Conservation (phyloP, 2,329 filamentous ascomycete genomes). For the Hypoxylon rubiginosum region DNA sequence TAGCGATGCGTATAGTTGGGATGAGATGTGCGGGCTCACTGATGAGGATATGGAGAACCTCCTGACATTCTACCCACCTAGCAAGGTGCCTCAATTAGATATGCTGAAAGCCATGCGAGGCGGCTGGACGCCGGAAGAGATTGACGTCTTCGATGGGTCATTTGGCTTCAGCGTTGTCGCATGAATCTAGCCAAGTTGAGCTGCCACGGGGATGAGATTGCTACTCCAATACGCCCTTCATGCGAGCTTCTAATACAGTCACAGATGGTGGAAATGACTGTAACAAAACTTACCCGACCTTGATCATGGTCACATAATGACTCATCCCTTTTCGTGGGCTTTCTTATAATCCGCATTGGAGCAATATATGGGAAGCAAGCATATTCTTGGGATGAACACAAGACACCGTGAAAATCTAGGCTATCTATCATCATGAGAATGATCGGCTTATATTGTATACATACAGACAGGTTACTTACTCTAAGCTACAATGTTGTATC, state of each 20-base stretch:
- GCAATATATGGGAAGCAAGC: background rate
- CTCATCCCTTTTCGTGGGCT: background rate
- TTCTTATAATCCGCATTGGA: background rate
- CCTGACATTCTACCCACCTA: slow-evolving; percentile 77
- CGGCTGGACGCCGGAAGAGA: slow-evolving; percentile 58
- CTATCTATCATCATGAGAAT: background rate
- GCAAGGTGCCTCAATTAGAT: slow-evolving; percentile 68
- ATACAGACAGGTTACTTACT: background rate
- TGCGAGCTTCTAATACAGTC: background rate
- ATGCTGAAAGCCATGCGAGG: slow-evolving; percentile 68
- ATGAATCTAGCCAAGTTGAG: slow-evolving; percentile 26
- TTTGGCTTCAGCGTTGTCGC: slow-evolving; percentile 70
- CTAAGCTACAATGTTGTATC: background rate
- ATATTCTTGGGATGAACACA: background rate
- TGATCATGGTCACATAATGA: background rate
- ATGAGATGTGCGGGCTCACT: slow-evolving; percentile 85
- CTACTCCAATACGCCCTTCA: background rate
- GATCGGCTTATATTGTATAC: background rate
- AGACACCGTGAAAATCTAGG: background rate
- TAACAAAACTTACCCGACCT: background rate
- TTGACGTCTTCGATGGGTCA: slow-evolving; percentile 71
- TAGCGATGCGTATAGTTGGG: slow-evolving; percentile 86
- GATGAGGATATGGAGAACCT: slow-evolving; percentile 88
- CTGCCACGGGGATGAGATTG: background rate
- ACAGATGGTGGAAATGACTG: background rate